Conservation (phyloP, 208 protist genomes). For the Trichomonas tenax region DNA sequence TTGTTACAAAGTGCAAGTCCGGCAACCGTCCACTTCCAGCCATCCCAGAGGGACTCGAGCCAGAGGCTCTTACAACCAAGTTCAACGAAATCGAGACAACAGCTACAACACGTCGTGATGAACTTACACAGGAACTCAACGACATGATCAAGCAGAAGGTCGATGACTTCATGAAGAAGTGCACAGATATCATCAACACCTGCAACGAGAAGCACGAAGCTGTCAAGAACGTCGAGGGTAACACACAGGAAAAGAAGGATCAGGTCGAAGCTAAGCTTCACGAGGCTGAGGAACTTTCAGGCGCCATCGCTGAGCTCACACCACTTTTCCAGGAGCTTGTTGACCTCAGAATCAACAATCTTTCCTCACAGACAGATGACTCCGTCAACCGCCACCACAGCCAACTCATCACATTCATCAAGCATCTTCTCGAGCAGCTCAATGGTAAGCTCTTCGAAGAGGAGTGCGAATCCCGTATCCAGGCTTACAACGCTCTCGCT, state of each 20-base stretch:
- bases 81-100: neutral
- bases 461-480: neutral
- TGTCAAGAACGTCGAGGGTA: neutral
- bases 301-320: neutral
- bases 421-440: neutral
- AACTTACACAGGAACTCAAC: neutral
- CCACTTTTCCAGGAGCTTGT: neutral
- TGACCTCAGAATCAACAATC: neutral
- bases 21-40: neutral
- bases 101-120: neutral
- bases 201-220: neutral
- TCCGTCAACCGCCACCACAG: neutral
- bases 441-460: neutral
- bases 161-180: neutral
- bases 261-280: neutral
- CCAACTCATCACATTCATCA: neutral
- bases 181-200: neutral
- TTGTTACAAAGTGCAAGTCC: neutral
- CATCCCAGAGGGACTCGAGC: neutral
- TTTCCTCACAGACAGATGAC: neutral
- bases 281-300: neutral
- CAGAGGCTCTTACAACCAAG: neutral
- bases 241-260: neutral
- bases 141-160: neutral
- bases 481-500: neutral